Conservation (phyloP, 768 basidiomycete genomes). For the Auriculariales sp. region DNA sequence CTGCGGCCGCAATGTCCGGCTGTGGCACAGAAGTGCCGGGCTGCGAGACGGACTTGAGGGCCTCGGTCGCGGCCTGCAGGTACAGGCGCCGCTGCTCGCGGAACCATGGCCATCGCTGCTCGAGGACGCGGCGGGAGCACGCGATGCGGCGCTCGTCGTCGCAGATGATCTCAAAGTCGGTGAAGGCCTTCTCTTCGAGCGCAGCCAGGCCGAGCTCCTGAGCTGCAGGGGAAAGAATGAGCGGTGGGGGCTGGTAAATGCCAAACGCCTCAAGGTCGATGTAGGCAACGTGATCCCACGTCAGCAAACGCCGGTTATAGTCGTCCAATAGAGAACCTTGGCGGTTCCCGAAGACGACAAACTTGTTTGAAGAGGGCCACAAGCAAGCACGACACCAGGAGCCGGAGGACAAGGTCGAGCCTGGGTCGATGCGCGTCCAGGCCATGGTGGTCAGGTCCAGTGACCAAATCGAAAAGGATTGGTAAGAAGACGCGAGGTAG, state of each 20-base stretch:
- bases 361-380: slow-evolving; percentile 64
- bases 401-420: slow-evolving; percentile 69
- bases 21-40: slow-evolving; percentile 48
- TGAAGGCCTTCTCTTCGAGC: slow-evolving; percentile 63
- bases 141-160: slow-evolving; percentile 75
- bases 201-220: slow-evolving; percentile 76
- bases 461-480: slow-evolving; percentile 94
- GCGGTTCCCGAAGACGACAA: slow-evolving; percentile 83
- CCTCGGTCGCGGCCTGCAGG: slow-evolving; percentile 37
- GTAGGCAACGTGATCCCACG: slow-evolving; percentile 84
- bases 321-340: slow-evolving; percentile 81
- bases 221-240: slow-evolving; percentile 50
- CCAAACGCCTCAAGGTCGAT: slow-evolving; percentile 91
- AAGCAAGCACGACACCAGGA: slow-evolving; percentile 92
- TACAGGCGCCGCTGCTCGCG: slow-evolving; percentile 49
- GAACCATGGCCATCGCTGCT: slow-evolving; percentile 96
- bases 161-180: slow-evolving; percentile 87
- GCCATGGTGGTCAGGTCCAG: slow-evolving; percentile 71
- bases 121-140: slow-evolving; percentile 73
- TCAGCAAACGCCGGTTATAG: slow-evolving; percentile 79
- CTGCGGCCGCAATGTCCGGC: slow-evolving; percentile 41
- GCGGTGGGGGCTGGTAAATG: slow-evolving; percentile 63
- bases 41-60: slow-evolving; percentile 42
- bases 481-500: slow-evolving; percentile 85
- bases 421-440: slow-evolving; percentile 83